phyloP scores from a whole-genome alignment of 2,329 filamentous ascomycete genomes.

The Hypoxylon sp. region DNA sequence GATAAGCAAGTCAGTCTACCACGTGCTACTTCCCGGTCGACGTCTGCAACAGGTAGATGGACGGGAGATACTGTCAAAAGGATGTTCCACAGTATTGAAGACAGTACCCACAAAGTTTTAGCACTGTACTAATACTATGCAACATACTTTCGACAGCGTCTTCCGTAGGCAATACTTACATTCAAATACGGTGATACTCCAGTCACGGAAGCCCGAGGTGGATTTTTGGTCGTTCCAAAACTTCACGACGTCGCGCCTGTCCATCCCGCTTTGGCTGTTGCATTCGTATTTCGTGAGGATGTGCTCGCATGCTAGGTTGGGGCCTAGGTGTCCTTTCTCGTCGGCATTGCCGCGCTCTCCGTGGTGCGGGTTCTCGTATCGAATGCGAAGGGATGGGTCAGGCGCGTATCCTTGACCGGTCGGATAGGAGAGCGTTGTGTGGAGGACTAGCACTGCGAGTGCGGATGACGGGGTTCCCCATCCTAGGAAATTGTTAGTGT shows the following conservation, averaged over 20 bases:
- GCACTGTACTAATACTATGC: no score
- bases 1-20: no score
- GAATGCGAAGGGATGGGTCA: constrained; percentile 5
- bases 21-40: no score
- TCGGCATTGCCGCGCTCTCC: background rate
- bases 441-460: constrained; percentile 3
- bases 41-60: no score
- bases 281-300: constrained; percentile 15
- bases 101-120: no score
- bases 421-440: constrained; percentile 10
- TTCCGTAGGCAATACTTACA: constrained; percentile 11
- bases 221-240: constrained; percentile 9
- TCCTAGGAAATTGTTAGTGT: constrained; percentile 4
- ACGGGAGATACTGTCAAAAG: no score
- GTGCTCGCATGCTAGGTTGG: constrained; percentile 1
- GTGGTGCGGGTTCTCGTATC: constrained; percentile 2
- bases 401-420: constrained; percentile 7
- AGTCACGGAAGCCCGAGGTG: background rate
- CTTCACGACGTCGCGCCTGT: constrained; percentile 1
- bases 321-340: background rate
- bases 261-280: constrained; percentile 6
- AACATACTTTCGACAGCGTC: no score
- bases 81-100: no score
- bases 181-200: constrained; percentile 8
- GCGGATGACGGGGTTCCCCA: constrained; percentile 9